These are phyloP conservation scores for Lichtheimia hyalospora DNA, from an alignment of 371 early-diverging fungal genomes.

Conservation along the genomic window DNA sequence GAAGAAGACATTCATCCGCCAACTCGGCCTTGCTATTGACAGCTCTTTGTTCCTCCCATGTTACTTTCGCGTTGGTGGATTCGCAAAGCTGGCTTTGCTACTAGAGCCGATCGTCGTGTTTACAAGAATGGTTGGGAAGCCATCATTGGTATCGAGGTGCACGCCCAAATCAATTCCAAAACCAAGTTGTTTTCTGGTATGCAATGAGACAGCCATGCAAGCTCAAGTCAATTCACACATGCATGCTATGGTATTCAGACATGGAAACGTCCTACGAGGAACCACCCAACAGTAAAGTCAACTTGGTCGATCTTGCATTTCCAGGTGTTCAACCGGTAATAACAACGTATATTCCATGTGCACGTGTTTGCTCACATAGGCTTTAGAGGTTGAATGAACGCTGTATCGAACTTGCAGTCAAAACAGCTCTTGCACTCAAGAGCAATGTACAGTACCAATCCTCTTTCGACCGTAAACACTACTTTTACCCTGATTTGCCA, in stretches of 20 bases:
- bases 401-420: conserved; percentile 73
- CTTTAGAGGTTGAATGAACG: conserved; percentile 65
- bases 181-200: conserved; percentile 86
- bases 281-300: conserved; percentile 72
- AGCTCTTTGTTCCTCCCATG: too few relatives aligned
- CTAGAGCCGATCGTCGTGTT: not conserved
- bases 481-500: conserved; percentile 91
- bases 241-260: conserved; percentile 20
- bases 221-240: too few relatives aligned
- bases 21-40: too few relatives aligned
- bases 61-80: not conserved
- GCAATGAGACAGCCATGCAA: not conserved
- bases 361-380: not conserved
- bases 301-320: conserved; percentile 79
- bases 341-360: not conserved
- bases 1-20: too few relatives aligned
- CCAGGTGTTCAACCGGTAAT: conserved; percentile 72
- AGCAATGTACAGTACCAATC: conserved; percentile 66
- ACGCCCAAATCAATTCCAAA: conserved; percentile 76
- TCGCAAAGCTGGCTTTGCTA: not conserved
- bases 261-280: conserved; percentile 58
- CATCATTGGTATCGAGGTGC: conserved; percentile 90
- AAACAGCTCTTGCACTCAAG: conserved; percentile 72
- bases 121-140: conserved; percentile 60
- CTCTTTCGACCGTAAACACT: conserved; percentile 92